Conservation (phyloP, 2,329 filamentous ascomycete genomes). For the Colletotrichum chrysophilum region DNA sequence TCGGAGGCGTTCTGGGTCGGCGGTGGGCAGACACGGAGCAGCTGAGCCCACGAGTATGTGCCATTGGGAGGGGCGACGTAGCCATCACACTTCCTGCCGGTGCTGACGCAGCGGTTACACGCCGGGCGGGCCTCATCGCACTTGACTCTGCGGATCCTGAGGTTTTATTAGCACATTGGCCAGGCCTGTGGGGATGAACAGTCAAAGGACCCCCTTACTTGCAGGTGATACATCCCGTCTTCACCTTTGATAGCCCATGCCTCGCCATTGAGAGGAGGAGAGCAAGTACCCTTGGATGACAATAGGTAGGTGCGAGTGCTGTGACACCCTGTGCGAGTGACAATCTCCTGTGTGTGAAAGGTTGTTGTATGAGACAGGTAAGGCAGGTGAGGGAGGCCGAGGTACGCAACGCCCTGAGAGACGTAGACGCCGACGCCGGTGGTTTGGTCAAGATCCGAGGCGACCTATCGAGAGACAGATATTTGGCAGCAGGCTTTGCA, state of each 20-base stretch:
- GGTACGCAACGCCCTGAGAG: background rate
- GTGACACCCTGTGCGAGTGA: background rate
- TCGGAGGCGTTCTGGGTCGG: slow-evolving; percentile 27
- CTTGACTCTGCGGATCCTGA: slow-evolving; percentile 33
- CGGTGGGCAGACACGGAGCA: slow-evolving; percentile 30
- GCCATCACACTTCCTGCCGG: slow-evolving; percentile 35
- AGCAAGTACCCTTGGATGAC: background rate
- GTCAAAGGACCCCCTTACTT: slow-evolving; percentile 21
- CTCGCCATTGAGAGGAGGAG: background rate
- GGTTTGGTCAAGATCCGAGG: slow-evolving; percentile 3
- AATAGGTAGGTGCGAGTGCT: background rate
- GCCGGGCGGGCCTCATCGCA: slow-evolving; percentile 35
- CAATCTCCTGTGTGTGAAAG: background rate
- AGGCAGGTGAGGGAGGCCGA: background rate
- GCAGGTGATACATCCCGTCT: slow-evolving; percentile 29
- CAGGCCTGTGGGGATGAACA: background rate
- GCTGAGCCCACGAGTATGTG: slow-evolving; percentile 36
- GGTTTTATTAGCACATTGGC: background rate
- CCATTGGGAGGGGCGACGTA: slow-evolving; percentile 24
- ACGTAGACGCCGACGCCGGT: background rate
- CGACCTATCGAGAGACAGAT: background rate
- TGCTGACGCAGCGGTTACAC: slow-evolving; percentile 30
- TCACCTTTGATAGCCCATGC: slow-evolving; percentile 21
- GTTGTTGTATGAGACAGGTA: background rate
- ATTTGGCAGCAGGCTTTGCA: background rate